Evolutionary conservation across 106 monocot genomes (phyloP).

Genomic region (Chionographis japonica): DNA sequence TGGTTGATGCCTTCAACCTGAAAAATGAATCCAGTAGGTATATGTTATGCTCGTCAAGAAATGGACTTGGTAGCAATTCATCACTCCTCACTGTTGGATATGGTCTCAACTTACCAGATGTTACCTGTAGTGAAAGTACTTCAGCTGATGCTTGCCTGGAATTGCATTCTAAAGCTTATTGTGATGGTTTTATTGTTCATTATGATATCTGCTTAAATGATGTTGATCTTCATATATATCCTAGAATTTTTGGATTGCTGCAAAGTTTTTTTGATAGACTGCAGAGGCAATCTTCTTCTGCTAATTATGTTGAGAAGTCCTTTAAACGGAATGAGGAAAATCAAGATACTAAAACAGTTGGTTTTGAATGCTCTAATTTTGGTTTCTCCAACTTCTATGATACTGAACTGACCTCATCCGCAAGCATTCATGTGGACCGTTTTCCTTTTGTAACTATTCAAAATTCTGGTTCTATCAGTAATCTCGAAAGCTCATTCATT

Average conservation of each 20-base stretch:
- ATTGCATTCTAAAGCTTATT: constrained; percentile 42
- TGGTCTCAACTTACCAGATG: constrained; percentile 4
- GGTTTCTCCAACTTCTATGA: constrained; percentile 36
- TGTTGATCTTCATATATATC: constrained; percentile 75
- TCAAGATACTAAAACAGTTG: constrained; percentile 5
- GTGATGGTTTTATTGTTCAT: constrained; percentile 12
- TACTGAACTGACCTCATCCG: constrained; percentile 7
- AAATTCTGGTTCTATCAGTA: constrained; percentile 15
- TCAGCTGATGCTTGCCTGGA: constrained; percentile 26
- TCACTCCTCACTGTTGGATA: constrained; percentile 6
- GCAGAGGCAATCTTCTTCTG: constrained; percentile 6
- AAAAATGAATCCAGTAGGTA: constrained; percentile 24
- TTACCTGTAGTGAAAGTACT: constrained; percentile 12
- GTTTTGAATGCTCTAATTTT: constrained; percentile 13
- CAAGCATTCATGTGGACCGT: constrained; percentile 28
- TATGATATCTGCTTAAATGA: constrained; percentile 39
- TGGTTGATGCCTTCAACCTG: constrained; percentile 17
- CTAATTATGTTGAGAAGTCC: not conserved
- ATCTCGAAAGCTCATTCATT: constrained; percentile 19
- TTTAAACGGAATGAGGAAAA: not conserved
- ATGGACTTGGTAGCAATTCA: constrained; percentile 4
- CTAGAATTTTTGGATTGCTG: constrained; percentile 52
- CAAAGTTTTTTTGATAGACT: constrained; percentile 31
- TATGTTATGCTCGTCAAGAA: constrained; percentile 41
- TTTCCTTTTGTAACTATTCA: constrained; percentile 58